Evolutionary conservation across 306 rosid species (phyloP).

Genomic region (Cicer arietinum): DNA sequence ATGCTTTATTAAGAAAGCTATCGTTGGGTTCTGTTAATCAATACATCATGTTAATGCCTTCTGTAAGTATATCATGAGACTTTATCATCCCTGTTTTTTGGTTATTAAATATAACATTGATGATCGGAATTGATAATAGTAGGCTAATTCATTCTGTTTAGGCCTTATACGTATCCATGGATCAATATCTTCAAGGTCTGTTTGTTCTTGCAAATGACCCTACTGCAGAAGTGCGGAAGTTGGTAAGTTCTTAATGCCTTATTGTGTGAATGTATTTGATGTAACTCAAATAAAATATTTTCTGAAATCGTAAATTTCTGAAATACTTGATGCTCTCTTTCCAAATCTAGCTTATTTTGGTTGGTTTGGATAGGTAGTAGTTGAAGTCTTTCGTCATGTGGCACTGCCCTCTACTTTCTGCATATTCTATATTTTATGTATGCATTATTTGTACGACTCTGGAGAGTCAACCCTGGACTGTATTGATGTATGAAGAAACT

Average conservation of each 20-base stretch:
- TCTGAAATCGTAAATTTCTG: slow-evolving; percentile 23
- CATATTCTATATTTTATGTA: slow-evolving; percentile 18
- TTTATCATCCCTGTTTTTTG: slow-evolving; percentile 32
- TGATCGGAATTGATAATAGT: slow-evolving; percentile 38
- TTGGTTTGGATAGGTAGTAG: slow-evolving; percentile 34
- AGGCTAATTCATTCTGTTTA: slow-evolving; percentile 43
- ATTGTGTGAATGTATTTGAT: slow-evolving; percentile 27
- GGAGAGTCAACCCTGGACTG: slow-evolving; percentile 23
- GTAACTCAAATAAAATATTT: slow-evolving; percentile 20
- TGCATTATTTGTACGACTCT: slow-evolving; percentile 5
- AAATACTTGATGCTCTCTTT: slow-evolving; percentile 18
- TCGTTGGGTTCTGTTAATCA: slow-evolving; percentile 96
- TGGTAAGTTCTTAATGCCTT: slow-evolving; percentile 62
- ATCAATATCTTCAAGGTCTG: slow-evolving; percentile 94
- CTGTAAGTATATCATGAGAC: slow-evolving; percentile 63
- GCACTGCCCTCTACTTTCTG: neutral
- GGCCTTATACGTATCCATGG: slow-evolving; percentile 84
- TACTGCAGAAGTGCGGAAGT: slow-evolving; percentile 81
- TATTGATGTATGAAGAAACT: slow-evolving; percentile 6
- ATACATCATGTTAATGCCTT: slow-evolving; percentile 93
- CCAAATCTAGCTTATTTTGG: slow-evolving; percentile 29
- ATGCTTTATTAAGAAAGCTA: slow-evolving; percentile 80
- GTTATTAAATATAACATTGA: slow-evolving; percentile 36
- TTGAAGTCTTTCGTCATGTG: slow-evolving; percentile 37
- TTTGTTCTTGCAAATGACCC: slow-evolving; percentile 88